A percentile compares a stretch with the other conserved stretches of the same genome.
Evolutionary conservation across 345 rosid genomes (phyloP).

Genomic region (Passiflora organensis): DNA sequence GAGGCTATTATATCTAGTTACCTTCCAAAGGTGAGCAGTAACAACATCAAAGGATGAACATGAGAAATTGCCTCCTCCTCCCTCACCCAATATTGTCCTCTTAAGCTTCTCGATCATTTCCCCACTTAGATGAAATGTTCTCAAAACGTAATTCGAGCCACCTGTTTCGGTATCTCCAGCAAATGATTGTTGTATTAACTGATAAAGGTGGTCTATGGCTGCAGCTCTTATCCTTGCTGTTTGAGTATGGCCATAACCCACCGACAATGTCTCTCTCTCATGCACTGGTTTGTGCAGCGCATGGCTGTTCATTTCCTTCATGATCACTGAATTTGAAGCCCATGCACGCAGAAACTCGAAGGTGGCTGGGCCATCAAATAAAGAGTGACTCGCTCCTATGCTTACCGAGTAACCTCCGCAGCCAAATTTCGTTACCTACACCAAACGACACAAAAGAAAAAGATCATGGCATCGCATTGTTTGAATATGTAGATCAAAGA

Average conservation of each 20-base stretch:
- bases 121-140: conserved; percentile 41
- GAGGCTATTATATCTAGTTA: not conserved
- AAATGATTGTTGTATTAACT: conserved; percentile 44
- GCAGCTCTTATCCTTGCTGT: conserved; percentile 29
- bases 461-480: too few species aligned
- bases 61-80: conserved; percentile 17
- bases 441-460: too few species aligned
- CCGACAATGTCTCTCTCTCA: conserved; percentile 37
- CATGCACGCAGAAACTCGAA: conserved; percentile 47
- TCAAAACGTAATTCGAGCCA: conserved; percentile 28
- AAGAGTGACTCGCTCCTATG: conserved; percentile 57
- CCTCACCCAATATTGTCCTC: conserved; percentile 26
- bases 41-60: conserved; percentile 59
- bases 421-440: conserved; percentile 64
- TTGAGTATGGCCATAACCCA: conserved; percentile 4
- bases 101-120: conserved; percentile 42
- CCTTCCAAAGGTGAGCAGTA: conserved; percentile 73
- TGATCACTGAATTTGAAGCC: conserved; percentile 41
- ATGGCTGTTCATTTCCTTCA: conserved; percentile 13
- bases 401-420: conserved; percentile 68
- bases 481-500: too few species aligned
- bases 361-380: conserved; percentile 61
- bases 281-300: conserved; percentile 40
- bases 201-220: conserved; percentile 62
- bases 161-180: conserved; percentile 2